Evolutionary conservation across 352 stramenopile genomes (phyloP).

Genomic region (Pythium vanterpoolii): DNA sequence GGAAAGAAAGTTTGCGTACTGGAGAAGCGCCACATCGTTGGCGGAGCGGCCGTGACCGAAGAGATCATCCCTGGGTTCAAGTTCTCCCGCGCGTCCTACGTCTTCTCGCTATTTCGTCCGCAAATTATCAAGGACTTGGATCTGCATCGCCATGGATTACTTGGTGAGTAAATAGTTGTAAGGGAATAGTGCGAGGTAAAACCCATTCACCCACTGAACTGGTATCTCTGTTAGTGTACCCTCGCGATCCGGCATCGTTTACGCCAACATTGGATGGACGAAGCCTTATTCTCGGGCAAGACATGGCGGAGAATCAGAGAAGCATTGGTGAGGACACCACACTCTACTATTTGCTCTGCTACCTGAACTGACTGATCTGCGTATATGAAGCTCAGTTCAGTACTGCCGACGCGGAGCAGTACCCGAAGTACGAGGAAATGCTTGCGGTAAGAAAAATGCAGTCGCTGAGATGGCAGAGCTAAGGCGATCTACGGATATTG

Average conservation of each 20-base stretch:
- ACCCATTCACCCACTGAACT: not conserved
- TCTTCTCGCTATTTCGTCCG: constrained; percentile 87
- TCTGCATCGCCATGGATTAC: constrained; percentile 69
- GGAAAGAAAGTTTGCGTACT: constrained; percentile 87
- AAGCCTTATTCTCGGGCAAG: constrained; percentile 74
- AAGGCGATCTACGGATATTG: not conserved
- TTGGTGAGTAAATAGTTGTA: constrained; percentile 33
- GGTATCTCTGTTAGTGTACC: constrained; percentile 42
- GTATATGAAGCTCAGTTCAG: constrained; percentile 77
- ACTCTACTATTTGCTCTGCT: not conserved
- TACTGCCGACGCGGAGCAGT: constrained; percentile 64
- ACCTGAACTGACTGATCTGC: not conserved
- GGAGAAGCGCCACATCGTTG: constrained; percentile 85
- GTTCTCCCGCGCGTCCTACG: constrained; percentile 90
- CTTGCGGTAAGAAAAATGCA: constrained; percentile 40
- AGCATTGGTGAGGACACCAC: constrained; percentile 50
- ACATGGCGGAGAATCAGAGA: constrained; percentile 72
- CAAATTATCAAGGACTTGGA: constrained; percentile 89
- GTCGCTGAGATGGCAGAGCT: not conserved
- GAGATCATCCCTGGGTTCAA: constrained; percentile 90
- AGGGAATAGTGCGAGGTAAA: not conserved
- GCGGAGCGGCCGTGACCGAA: constrained; percentile 87
- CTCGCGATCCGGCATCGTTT: constrained; percentile 85
- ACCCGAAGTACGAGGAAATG: constrained; percentile 82
- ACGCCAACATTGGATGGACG: constrained; percentile 76